phyloP scores from a whole-genome alignment of 768 basidiomycete genomes.

The Artomyces pyxidatus region DNA sequence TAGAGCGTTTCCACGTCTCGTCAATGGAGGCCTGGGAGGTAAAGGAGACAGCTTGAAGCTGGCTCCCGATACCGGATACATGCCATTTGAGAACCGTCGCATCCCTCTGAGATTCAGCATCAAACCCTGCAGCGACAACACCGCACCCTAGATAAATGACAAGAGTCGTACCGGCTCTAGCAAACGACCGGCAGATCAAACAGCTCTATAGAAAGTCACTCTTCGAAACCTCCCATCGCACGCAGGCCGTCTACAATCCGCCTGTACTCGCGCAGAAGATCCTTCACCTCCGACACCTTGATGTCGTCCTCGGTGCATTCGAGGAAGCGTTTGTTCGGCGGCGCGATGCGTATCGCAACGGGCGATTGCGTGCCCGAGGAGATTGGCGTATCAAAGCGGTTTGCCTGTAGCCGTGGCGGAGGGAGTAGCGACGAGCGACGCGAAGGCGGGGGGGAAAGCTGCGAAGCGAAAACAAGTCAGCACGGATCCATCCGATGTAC shows the following conservation, averaged over 20 bases:
- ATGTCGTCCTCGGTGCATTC: slow-evolving; percentile 72
- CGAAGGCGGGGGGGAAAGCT: slow-evolving; percentile 31
- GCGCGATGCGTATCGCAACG: slow-evolving; percentile 37
- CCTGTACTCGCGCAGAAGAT: slow-evolving; percentile 76
- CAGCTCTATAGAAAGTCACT: slow-evolving; percentile 10
- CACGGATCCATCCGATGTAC: too few relatives aligned
- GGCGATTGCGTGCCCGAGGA: slow-evolving; percentile 34
- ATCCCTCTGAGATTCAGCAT: too few relatives aligned
- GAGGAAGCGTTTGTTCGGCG: slow-evolving; percentile 64
- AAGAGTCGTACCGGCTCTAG: too few relatives aligned
- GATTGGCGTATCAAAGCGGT: slow-evolving; percentile 28
- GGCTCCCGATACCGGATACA: too few relatives aligned
- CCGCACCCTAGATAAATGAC: too few relatives aligned
- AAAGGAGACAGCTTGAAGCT: too few relatives aligned
- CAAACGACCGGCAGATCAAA: too few relatives aligned
- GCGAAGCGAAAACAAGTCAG: slow-evolving; percentile 1
- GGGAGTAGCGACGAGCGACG: slow-evolving; percentile 34
- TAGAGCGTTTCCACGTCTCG: too few relatives aligned
- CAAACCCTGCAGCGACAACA: too few relatives aligned
- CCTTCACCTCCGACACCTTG: slow-evolving; percentile 69
- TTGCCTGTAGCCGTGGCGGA: slow-evolving; percentile 19
- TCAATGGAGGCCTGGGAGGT: too few relatives aligned
- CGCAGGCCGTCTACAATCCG: slow-evolving; percentile 64
- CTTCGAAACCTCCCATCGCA: slow-evolving; percentile 48
- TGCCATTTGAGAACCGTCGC: too few relatives aligned